Evolutionary conservation across 768 basidiomycete genomes (phyloP).

Genomic region (Leccinum boreale): DNA sequence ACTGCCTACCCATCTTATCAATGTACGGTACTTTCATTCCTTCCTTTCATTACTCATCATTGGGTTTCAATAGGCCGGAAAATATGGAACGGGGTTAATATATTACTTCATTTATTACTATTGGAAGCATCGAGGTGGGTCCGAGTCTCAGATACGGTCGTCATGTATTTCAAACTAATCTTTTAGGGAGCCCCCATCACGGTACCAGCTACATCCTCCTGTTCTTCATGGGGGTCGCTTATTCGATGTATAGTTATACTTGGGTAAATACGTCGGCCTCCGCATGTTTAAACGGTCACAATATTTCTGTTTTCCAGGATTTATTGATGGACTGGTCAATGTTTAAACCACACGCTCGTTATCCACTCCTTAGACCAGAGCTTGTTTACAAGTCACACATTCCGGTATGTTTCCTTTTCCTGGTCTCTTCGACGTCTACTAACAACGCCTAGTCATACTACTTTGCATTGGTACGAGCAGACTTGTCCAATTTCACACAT

Average conservation of each 20-base stretch:
- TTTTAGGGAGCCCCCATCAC: constrained; percentile 28
- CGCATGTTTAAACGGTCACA: not conserved
- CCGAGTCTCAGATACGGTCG: not conserved
- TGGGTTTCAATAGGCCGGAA: constrained; percentile 60
- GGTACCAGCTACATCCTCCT: constrained; percentile 62
- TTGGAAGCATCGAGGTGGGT: constrained; percentile 67
- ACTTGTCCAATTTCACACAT: not conserved
- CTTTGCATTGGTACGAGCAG: constrained; percentile 59
- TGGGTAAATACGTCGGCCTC: constrained; percentile 57
- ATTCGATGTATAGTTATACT: constrained; percentile 64
- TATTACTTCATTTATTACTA: constrained; percentile 65
- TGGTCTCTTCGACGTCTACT: not conserved
- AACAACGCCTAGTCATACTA: constrained; percentile 61
- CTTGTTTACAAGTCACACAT: constrained; percentile 67
- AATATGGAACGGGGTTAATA: constrained; percentile 68
- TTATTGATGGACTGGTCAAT: constrained; percentile 95
- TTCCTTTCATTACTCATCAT: not conserved
- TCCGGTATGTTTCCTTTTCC: constrained; percentile 40
- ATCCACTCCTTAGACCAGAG: constrained; percentile 67
- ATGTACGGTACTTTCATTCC: constrained; percentile 43
- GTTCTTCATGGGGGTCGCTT: constrained; percentile 59
- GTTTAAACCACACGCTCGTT: constrained; percentile 49
- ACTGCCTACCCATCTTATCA: constrained; percentile 76
- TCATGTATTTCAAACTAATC: not conserved
- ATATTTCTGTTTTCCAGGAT: constrained; percentile 46